Evolutionary conservation across 2,329 filamentous ascomycete genomes (phyloP), one percentile per base, ranked within the genome.

Genomic region (Aaosphaeria arxii): DNA sequence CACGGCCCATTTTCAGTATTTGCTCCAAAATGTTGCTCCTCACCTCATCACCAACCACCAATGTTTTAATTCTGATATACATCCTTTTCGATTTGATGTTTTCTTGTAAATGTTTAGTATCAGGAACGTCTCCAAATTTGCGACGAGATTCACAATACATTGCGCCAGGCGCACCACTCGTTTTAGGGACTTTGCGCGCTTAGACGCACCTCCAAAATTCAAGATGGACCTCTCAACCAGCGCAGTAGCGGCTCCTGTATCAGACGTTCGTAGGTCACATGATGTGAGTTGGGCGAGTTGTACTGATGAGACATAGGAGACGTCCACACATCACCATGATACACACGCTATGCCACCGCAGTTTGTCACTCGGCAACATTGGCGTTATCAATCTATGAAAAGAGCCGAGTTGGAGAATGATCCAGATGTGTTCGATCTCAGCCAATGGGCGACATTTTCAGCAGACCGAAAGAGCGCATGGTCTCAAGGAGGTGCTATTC

Each of bases 311-410:
- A 5, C 11, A 36, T 30, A 62, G 57, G 58, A 48, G 44, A 54
- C 56, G 31, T 30, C 24, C 7, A 30, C 7, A 30, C 41, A 43
- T 11, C 59, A 66, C 43, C 65, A 66, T 57, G 65, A 70, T 31
- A 70, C 66, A 6, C 65, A 70, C 57, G 66, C 66, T 24, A 59
- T 55, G 5, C 63, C 66, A n/a, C 66, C 66, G 29, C 51, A 62
- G 11, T 69, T 69, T 47, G 65, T 70, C 33, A 61, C 64, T 38
- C 59, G 55, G 50, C 62, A 62, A 49, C 64, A 70, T 42, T 67
- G 66, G 66, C 59, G 58, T 24, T 89, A 86, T 56, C 83, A 87
- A 31, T 85, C 80, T 50, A 77, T 83, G 39, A 77, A 83, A 47
- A 60, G 52, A 46, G 54, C 71, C 4, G 81, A 84, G 50, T 70